These are phyloP conservation scores for Tetrapisispora iriomotensis DNA, from an alignment of 805 yeast species.

Conservation along the genomic window DNA sequence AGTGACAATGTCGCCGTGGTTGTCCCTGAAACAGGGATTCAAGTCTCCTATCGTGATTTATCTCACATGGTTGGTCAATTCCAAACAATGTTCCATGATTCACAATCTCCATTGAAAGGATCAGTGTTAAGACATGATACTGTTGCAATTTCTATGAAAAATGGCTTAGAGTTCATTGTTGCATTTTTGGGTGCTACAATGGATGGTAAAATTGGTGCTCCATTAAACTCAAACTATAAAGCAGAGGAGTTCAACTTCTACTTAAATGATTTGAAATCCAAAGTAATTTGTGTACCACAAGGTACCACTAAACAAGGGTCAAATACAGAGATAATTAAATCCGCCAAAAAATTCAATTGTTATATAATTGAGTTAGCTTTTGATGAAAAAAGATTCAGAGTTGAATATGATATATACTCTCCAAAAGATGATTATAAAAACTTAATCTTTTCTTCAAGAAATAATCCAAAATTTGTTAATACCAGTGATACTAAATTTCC, in stretches of 20 bases:
- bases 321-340: slow-evolving; percentile 36
- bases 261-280: slow-evolving; percentile 48
- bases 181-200: slow-evolving; percentile 49
- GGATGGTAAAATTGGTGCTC: slow-evolving; percentile 53
- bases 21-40: slow-evolving; percentile 38
- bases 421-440: slow-evolving; percentile 20
- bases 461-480: slow-evolving; percentile 27
- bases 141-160: slow-evolving; percentile 52
- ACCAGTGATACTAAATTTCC: slow-evolving; percentile 25
- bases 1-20: slow-evolving; percentile 35
- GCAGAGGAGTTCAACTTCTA: slow-evolving; percentile 56
- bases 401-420: slow-evolving; percentile 34
- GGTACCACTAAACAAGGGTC: slow-evolving; percentile 32
- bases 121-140: slow-evolving; percentile 33
- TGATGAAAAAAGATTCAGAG: slow-evolving; percentile 31
- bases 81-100: slow-evolving; percentile 37
- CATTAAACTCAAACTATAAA: slow-evolving; percentile 55
- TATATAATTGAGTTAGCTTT: slow-evolving; percentile 45
- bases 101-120: slow-evolving; percentile 34
- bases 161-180: slow-evolving; percentile 47
- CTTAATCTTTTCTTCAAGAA: slow-evolving; percentile 18
- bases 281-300: slow-evolving; percentile 47
- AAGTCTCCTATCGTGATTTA: slow-evolving; percentile 37
- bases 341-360: slow-evolving; percentile 41
- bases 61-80: slow-evolving; percentile 38